Percentiles rank a stretch among this genome's conserved stretches.
phyloP scores from a whole-genome alignment of 2,329 filamentous ascomycete species.

The Parastagonospora nodorum region DNA sequence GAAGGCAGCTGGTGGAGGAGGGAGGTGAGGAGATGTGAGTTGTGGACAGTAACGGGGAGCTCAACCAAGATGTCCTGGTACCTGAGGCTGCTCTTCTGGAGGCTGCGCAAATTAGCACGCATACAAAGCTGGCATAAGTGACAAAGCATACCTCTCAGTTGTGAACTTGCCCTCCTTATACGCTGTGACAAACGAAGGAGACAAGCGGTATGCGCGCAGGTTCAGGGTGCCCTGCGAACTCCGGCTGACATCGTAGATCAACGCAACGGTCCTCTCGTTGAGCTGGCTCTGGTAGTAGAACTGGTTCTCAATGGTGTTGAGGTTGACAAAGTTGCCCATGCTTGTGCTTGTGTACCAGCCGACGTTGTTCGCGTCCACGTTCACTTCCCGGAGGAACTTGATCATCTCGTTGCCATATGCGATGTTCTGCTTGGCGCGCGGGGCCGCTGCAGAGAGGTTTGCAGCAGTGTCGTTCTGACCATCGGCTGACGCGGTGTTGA shows the following conservation, averaged over 20 bases:
- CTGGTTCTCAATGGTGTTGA: slow-evolving; percentile 96
- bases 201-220: slow-evolving; percentile 88
- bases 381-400: slow-evolving; percentile 92
- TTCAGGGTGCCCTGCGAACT: slow-evolving; percentile 91
- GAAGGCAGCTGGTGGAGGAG: slow-evolving; percentile 91
- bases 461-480: slow-evolving; percentile 40
- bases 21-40: slow-evolving; percentile 94
- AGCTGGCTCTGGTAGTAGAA: slow-evolving; percentile 92
- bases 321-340: slow-evolving; percentile 97
- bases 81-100: slow-evolving; percentile 91
- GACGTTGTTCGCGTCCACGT: slow-evolving; percentile 96
- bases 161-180: slow-evolving; percentile 99
- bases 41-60: slow-evolving; percentile 87
- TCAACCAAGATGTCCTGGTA: slow-evolving; percentile 95
- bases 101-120: slow-evolving; percentile 56
- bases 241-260: slow-evolving; percentile 94
- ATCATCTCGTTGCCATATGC: slow-evolving; percentile 97
- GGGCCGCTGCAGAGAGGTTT: slow-evolving; percentile 81
- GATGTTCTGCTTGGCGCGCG: slow-evolving; percentile 87
- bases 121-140: neutral
- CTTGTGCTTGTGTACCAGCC: slow-evolving; percentile 99
- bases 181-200: slow-evolving; percentile 82
- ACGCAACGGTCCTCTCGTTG: slow-evolving; percentile 83
- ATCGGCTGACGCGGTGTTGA: slow-evolving; percentile 68
- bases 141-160: slow-evolving; percentile 76